Conservation (phyloP, 306 rosid species). For the Boehmeria nivea region DNA sequence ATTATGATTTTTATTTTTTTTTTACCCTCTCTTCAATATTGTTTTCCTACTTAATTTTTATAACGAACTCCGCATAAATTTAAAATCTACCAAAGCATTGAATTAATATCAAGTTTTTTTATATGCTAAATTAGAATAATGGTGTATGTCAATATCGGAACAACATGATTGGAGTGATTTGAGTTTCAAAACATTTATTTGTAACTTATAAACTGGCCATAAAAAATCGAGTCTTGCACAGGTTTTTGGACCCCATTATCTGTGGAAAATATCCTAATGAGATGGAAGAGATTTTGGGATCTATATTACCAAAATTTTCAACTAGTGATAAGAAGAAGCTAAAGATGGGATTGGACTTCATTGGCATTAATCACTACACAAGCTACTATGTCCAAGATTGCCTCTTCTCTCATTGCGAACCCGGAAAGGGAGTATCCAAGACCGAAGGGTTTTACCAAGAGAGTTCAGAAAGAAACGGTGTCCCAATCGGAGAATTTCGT, state of each 20-base stretch:
- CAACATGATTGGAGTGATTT: too few species aligned
- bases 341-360: conserved; percentile 17
- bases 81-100: too few species aligned
- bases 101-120: too few species aligned
- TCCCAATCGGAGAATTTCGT: conserved; percentile 7
- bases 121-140: too few species aligned
- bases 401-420: conserved; percentile 4
- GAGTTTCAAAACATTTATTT: too few species aligned
- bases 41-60: too few species aligned
- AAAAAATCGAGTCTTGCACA: neutral
- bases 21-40: too few species aligned
- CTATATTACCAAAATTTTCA: conserved; percentile 9
- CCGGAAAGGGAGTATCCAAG: neutral
- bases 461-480: conserved; percentile 11
- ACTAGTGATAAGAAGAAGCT: neutral
- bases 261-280: conserved; percentile 13
- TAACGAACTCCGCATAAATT: too few species aligned
- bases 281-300: conserved; percentile 15
- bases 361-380: conserved; percentile 13
- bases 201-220: too few species aligned
- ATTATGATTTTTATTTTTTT: too few species aligned
- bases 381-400: conserved; percentile 12
- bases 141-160: too few species aligned
- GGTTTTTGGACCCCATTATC: conserved; percentile 18
- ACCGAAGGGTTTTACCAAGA: conserved; percentile 6